phyloP scores from a whole-genome alignment of 2,329 filamentous ascomycete species.

The Scolecobasidium constrictum region DNA sequence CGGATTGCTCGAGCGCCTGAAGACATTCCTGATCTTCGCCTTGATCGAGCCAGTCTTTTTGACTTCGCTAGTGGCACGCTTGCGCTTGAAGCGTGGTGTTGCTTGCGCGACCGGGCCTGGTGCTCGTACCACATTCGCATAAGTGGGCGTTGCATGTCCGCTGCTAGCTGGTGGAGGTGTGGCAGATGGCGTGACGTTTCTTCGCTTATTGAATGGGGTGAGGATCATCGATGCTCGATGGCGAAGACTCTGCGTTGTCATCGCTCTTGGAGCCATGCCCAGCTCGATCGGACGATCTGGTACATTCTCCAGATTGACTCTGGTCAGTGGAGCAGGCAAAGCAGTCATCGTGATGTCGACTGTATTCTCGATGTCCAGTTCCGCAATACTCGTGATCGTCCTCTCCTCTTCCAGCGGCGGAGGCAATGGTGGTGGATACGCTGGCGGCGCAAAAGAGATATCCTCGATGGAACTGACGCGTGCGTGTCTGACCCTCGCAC shows the following conservation, averaged over 20 bases:
- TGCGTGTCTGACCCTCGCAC: background rate
- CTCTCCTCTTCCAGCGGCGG: no score
- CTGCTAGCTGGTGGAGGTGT: constrained; percentile 3
- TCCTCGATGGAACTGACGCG: constrained; percentile 2
- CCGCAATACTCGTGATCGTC: no score
- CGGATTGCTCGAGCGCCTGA: constrained; percentile 30
- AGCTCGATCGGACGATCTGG: no score
- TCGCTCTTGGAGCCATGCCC: no score
- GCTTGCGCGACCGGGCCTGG: constrained; percentile 5
- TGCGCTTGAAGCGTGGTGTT: background rate
- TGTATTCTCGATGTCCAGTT: no score
- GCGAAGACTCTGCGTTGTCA: constrained; percentile 21
- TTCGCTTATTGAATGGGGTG: constrained; percentile 32
- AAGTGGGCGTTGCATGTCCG: constrained; percentile 9
- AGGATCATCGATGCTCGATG: constrained; percentile 33
- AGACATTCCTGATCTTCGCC: constrained; percentile 48
- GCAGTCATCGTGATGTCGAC: no score
- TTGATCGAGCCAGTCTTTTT: constrained; percentile 38
- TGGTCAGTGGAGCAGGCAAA: no score
- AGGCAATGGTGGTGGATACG: background rate
- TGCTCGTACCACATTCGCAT: constrained; percentile 11
- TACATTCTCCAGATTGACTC: no score
- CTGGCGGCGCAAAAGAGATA: constrained; percentile 4
- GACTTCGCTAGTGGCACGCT: constrained; percentile 10
- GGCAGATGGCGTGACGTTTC: constrained; percentile 22